Base-by-base conservation (phyloP, 176 grass and related monocot genomes). In the Microstegium vimineum region DNA sequence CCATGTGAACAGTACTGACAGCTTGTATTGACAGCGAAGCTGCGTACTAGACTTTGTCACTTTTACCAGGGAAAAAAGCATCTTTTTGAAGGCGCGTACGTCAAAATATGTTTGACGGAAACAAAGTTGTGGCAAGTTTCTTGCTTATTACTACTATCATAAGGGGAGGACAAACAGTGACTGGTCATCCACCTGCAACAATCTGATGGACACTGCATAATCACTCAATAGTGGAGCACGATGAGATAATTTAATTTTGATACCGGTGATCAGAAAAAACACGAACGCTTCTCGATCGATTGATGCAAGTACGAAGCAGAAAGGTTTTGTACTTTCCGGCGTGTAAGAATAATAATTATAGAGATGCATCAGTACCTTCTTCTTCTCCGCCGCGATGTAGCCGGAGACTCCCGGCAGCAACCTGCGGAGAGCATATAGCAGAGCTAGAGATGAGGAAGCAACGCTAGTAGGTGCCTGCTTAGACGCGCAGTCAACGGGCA, bases 321-420 rank as follows among this genome's bases (percentile, higher is more conserved):
- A 71, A 82, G 26, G 26, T 73, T 15, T 69, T 54, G 9, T 25
- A 8, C 51, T n/a, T 79, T 15, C 43, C 18, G 9, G 3, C 13
- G 51, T 10, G 47, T 49, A 52, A 31, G 25, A 8, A 6, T 65
- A 74, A 14, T 0, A 14, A 46, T 46, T 43, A 13, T 13, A 43
- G 7, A 68, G 69, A 74, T 3, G 60, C 16, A 31, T 0, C 5
- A 28, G 36, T 30, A 98, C 95, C 95, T 98, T 98, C 80, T 69
- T 94, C 92, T 93, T 98, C 92, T 94, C 81, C 27, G 82, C 86
- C 47, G 85, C 90, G 85, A 98, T 98, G 78, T 94, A 94, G 31
- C 71, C 34, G 37, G 63, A 91, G 14, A 94, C 92, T 31, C 86
- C 92, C 25, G 95, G 95, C 71, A 98, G 62, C 84, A 89, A 84